Evolutionary conservation across 2,329 filamentous ascomycete species (phyloP).

Genomic region (Fusarium tanahbumbuense): DNA sequence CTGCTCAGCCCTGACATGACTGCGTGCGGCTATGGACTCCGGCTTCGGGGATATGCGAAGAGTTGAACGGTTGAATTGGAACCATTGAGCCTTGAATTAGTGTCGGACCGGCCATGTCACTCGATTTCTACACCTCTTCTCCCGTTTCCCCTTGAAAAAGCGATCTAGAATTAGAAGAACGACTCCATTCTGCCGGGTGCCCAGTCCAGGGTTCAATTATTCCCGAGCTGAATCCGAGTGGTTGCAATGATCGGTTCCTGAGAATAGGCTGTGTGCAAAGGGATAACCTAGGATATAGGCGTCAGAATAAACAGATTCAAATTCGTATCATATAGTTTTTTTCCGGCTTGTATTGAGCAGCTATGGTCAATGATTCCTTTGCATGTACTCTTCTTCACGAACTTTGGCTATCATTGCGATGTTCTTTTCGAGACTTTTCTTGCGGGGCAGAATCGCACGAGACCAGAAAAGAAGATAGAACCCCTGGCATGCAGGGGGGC

Average conservation of each 20-base stretch:
- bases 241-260: slow-evolving; percentile 34
- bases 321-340: background rate
- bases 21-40: slow-evolving; percentile 10
- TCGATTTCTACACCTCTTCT: slow-evolving; percentile 9
- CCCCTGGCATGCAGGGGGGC: slow-evolving; percentile 30
- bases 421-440: slow-evolving; percentile 1
- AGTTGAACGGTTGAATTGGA: background rate
- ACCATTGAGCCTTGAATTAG: slow-evolving; percentile 10
- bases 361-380: background rate
- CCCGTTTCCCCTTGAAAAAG: slow-evolving; percentile 23
- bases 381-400: background rate
- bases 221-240: slow-evolving; percentile 34
- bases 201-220: slow-evolving; percentile 36
- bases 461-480: slow-evolving; percentile 24
- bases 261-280: slow-evolving; percentile 9
- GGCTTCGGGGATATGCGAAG: slow-evolving; percentile 33
- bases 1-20: slow-evolving; percentile 6
- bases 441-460: slow-evolving; percentile 19
- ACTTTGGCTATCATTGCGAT: background rate
- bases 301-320: background rate
- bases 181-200: slow-evolving; percentile 31
- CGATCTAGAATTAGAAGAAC: slow-evolving; percentile 15
- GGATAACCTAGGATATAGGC: background rate
- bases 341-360: background rate
- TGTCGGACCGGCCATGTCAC: slow-evolving; percentile 19